A percentile compares a stretch with the other conserved stretches of the same genome.
These are phyloP conservation scores for Endoconidiophora polonica DNA, from an alignment of 2,329 filamentous ascomycete species.

Conservation along the genomic window DNA sequence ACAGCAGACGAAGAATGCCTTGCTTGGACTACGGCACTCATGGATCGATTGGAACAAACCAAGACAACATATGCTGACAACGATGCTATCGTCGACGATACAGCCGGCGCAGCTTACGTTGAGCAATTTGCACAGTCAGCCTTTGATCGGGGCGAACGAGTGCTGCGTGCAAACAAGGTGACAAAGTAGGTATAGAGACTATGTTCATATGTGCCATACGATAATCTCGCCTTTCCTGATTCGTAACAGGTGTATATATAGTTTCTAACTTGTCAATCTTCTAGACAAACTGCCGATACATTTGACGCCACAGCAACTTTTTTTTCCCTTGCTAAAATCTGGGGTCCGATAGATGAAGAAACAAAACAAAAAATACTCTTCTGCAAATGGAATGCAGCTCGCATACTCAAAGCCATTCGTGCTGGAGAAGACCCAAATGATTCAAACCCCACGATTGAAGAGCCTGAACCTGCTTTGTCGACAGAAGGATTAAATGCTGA, in stretches of 20 bases:
- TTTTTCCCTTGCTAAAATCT: slow-evolving; percentile 73
- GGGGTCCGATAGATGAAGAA: slow-evolving; percentile 60
- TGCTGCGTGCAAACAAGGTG: slow-evolving; percentile 67
- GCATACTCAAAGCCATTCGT: slow-evolving; percentile 81
- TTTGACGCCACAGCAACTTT: slow-evolving; percentile 89
- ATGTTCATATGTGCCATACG: neutral
- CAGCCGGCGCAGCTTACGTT: slow-evolving; percentile 76
- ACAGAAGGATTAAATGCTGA: slow-evolving; percentile 12
- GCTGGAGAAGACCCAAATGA: slow-evolving; percentile 84
- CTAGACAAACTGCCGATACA: slow-evolving; percentile 77
- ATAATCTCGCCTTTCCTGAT: too few species aligned
- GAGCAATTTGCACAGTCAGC: slow-evolving; percentile 88
- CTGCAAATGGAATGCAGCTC: slow-evolving; percentile 85
- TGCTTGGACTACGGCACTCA: slow-evolving; percentile 63
- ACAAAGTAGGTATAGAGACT: slow-evolving; percentile 40
- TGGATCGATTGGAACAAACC: slow-evolving; percentile 78
- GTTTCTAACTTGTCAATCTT: neutral
- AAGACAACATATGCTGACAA: slow-evolving; percentile 60
- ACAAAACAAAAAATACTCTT: slow-evolving; percentile 80
- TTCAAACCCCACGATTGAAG: slow-evolving; percentile 51
- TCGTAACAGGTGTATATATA: neutral
- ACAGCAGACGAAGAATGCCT: slow-evolving; percentile 61
- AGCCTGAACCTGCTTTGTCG: slow-evolving; percentile 24
- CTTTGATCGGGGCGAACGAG: slow-evolving; percentile 67
- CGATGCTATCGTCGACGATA: slow-evolving; percentile 71